Conservation (phyloP, 208 protist species). For the Leishmania major region DNA sequence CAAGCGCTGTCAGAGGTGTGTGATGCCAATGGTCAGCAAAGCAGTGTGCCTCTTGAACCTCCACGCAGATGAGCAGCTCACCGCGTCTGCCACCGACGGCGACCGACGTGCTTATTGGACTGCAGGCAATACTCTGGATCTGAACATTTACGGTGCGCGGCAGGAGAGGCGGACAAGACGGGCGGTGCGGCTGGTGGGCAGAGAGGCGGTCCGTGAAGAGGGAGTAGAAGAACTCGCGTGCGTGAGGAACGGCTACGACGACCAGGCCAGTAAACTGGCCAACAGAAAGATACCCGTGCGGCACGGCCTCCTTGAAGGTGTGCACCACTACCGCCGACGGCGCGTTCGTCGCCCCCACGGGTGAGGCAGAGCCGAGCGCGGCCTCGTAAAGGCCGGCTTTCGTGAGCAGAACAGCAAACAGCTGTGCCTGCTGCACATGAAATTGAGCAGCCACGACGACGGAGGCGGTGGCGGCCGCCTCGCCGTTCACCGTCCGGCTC, state of each 20-base stretch:
- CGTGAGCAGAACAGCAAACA: constrained; percentile 76
- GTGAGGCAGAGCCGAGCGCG: constrained; percentile 20
- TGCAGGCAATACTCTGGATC: constrained; percentile 69
- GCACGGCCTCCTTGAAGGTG: constrained; percentile 29
- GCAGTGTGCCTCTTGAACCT: constrained; percentile 55
- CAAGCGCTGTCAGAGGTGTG: constrained; percentile 72
- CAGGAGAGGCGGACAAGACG: constrained; percentile 12
- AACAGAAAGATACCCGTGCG: constrained; percentile 45
- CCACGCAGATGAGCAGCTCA: constrained; percentile 74
- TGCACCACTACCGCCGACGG: constrained; percentile 40
- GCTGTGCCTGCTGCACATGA: constrained; percentile 41
- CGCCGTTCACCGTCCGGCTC: neutral
- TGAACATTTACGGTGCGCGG: constrained; percentile 43
- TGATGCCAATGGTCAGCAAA: constrained; percentile 93
- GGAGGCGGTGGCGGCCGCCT: neutral
- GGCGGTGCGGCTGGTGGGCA: constrained; percentile 13
- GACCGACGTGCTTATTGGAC: constrained; percentile 41
- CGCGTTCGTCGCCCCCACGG: neutral
- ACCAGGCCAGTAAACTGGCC: constrained; percentile 67
- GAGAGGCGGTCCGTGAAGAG: constrained; percentile 22
- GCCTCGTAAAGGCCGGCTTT: constrained; percentile 51
- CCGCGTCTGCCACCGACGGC: constrained; percentile 76
- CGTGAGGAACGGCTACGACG: constrained; percentile 47
- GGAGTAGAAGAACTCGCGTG: constrained; percentile 63
- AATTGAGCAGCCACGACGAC: constrained; percentile 43